Base-by-base conservation (phyloP, 805 yeast species). In the Candida michaelii region DNA sequence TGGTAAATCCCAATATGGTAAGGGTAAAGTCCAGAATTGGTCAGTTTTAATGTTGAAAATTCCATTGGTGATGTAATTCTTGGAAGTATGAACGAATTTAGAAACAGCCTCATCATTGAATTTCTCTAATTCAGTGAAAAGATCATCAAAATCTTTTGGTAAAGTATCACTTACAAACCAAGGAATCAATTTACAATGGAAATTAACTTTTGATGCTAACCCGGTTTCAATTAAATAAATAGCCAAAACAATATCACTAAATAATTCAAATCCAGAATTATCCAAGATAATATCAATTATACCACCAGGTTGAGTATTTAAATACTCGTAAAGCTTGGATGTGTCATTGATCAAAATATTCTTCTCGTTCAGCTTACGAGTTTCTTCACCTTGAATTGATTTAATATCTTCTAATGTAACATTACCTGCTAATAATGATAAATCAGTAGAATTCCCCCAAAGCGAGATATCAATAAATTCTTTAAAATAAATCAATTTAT, bases 371-470 rank as follows among this genome's bases (percentile, higher is more conserved):
- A 82, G 80, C 57, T 82, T 83, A 52, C 98, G 76, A 14, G 89
- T 89, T 48, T 85, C 89, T 10, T 85, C 86, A 32, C 97, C 97
- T 69, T 93, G 99, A 30, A 89, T 80, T 5, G 91, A 81, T 62
- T 88, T 85, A 55, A 93, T 85, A 51, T 93, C 97, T 36, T 90
- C 97, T 21, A 89, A 60, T 2, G 73, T 58, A 6, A 89, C 80
- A n/a, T 91, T 89, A 45, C 87, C 89, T 3, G 95, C 90, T 48
- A 93, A 72, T 41, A 95, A 69, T 0, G 97, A 89, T 56, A 93
- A 74, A 63, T 93, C 99, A 3, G 97, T 88, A 14, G 98, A 97
- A 63, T 93, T 93, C 19, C 99, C 99, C 99, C 99, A 93, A 41
- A 93, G 66, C 0, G 97, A 87, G 42, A 91, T 79, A 58, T 89